Percentiles rank a stretch among this genome's conserved stretches.
phyloP scores from a whole-genome alignment of 2,329 filamentous ascomycete species.

The Didymella lethalis region DNA sequence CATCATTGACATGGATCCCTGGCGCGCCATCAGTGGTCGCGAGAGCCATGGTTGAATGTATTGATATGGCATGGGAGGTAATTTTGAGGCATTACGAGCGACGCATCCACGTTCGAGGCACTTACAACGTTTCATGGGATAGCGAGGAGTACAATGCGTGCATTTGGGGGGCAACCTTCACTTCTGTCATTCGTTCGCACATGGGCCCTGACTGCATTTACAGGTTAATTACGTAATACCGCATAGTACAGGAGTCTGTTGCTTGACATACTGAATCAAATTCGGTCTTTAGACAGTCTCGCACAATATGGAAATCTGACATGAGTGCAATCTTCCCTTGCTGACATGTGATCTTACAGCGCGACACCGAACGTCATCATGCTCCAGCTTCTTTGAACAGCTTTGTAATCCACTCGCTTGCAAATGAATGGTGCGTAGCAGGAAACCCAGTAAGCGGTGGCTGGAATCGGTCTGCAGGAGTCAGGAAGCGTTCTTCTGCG shows the following conservation, averaged over 20 bases:
- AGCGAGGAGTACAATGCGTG: constrained; percentile 13
- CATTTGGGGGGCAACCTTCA: constrained; percentile 14
- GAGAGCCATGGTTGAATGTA: constrained; percentile 47
- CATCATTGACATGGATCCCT: constrained; percentile 46
- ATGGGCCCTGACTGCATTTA: constrained; percentile 17
- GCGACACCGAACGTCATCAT: constrained; percentile 14
- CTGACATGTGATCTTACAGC: constrained; percentile 12
- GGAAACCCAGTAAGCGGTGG: constrained; percentile 40
- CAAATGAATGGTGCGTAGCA: constrained; percentile 35
- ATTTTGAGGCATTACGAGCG: not conserved
- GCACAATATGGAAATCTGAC: constrained; percentile 12
- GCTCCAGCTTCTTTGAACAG: constrained; percentile 46
- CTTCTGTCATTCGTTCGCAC: constrained; percentile 6
- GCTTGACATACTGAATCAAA: constrained; percentile 21
- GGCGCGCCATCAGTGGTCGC: constrained; percentile 50
- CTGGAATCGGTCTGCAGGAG: constrained; percentile 38
- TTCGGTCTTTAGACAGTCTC: constrained; percentile 13
- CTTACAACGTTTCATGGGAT: constrained; percentile 11
- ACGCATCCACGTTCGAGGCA: constrained; percentile 8
- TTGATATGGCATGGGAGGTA: not conserved
- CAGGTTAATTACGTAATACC: constrained; percentile 19
- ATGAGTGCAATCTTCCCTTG: not conserved
- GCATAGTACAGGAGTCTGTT: constrained; percentile 17
- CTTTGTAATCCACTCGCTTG: constrained; percentile 45
- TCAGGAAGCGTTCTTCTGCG: constrained; percentile 17